Conservation (phyloP, 208 protist species). For the Leishmania major region DNA sequence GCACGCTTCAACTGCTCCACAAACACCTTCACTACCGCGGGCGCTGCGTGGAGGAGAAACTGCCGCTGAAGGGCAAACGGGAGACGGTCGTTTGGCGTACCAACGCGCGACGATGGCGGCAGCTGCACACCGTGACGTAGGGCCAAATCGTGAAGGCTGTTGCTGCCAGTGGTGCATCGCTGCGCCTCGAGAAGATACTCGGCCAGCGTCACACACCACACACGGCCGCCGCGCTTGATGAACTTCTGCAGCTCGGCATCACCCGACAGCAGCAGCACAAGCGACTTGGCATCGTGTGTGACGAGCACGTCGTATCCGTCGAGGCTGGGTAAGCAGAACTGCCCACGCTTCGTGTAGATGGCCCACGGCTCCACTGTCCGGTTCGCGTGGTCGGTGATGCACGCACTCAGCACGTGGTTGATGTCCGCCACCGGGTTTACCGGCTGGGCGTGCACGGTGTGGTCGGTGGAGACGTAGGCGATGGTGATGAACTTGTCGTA, state of each 20-base stretch:
- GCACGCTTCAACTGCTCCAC: conserved; percentile 49
- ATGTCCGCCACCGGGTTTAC: conserved; percentile 52
- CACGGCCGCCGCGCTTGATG: conserved; percentile 72
- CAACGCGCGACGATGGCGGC: conserved; percentile 56
- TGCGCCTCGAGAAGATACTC: conserved; percentile 86
- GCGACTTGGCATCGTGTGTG: conserved; percentile 75
- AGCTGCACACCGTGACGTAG: conserved; percentile 62
- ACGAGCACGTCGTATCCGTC: conserved; percentile 77
- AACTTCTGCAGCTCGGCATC: conserved; percentile 68
- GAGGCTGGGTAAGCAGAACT: conserved; percentile 66
- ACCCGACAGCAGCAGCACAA: conserved; percentile 65
- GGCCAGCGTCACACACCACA: conserved; percentile 88
- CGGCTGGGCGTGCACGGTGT: conserved; percentile 57
- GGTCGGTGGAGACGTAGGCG: conserved; percentile 67
- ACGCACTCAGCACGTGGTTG: conserved; percentile 71
- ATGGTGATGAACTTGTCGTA: conserved; percentile 72
- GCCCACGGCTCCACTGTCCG: conserved; percentile 69
- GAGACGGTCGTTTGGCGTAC: conserved; percentile 45
- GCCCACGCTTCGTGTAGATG: conserved; percentile 54
- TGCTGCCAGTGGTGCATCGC: conserved; percentile 54
- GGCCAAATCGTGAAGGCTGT: conserved; percentile 56
- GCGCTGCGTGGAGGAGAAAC: conserved; percentile 48
- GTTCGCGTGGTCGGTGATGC: conserved; percentile 50
- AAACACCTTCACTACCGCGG: conserved; percentile 55
- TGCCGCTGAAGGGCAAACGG: conserved; percentile 65